Base-by-base conservation (phyloP, 495 filamentous ascomycete genomes). In the Articulospora tetracladia region DNA sequence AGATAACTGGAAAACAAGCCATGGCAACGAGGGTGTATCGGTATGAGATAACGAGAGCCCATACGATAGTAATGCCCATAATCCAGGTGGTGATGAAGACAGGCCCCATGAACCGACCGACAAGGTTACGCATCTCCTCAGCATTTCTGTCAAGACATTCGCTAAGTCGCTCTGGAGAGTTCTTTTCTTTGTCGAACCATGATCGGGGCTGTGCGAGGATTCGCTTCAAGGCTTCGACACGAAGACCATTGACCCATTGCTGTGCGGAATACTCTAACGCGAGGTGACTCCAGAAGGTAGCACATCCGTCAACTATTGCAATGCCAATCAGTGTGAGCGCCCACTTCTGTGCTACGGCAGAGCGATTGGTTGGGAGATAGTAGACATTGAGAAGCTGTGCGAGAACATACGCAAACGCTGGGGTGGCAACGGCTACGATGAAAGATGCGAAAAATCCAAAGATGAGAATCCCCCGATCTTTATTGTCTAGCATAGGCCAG, bases 51-150 rank as follows among this genome's bases (percentile, higher is more conserved):
- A 79, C 63, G 51, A 96, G 65, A 49, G 89, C 86, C 92, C 91
- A 97, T 4, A 81, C 63, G 7, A 95, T 59, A 0, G 91, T 81
- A 19, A 88, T 81, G 1, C 74, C 34, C 17, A 88, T 80, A 78
- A 94, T 91, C 11, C 80, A 55, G 4, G 76, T 66, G 3, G 86
- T 83, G 4, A 89, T 82, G 15, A 92, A 79, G 0, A 87, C 68
- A 44, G 86, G 83, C 2, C 85, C 88, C 6, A 85, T 82, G 67
- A 95, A 97, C 41, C 88, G 83, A 11, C 90, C 87, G 1, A 96
- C 74, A 0, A 98, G 69, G 59, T 91, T 90, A 3, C 87, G 80
- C 81, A 93, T 93, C 66, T 96, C 90, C 71, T 98, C 94, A 1
- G 86, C 90, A 66, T 93, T 88, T 51, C 90, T 81, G 65, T 94